A percentile compares a stretch with the other conserved stretches of the same genome.
Conservation (phyloP, 2,329 filamentous ascomycete genomes). For the Xylaria sp. region DNA sequence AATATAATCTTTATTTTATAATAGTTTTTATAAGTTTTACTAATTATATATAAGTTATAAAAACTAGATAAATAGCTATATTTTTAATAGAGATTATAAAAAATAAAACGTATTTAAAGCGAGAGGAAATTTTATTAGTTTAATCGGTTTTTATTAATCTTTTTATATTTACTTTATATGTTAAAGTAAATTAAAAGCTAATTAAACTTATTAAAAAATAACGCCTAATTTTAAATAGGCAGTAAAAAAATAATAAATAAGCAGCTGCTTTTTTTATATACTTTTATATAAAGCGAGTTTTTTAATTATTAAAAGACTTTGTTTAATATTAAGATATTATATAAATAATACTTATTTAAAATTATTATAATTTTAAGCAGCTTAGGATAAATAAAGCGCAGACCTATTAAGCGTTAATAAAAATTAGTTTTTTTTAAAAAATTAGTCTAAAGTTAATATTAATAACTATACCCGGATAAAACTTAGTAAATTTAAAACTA, state of each 20-base stretch:
- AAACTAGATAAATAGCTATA: not conserved
- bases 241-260: not conserved
- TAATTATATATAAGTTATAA: not conserved
- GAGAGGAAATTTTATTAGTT: not conserved
- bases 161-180: too few species aligned
- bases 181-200: not conserved
- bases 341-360: not conserved
- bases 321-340: not conserved
- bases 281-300: not conserved
- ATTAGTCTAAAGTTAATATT: not conserved
- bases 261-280: not conserved
- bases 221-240: not conserved
- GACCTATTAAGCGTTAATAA: not conserved
- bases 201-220: not conserved
- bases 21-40: not conserved
- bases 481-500: not conserved
- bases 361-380: too few species aligned
- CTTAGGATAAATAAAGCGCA: not conserved
- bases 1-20: not conserved
- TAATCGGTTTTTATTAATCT: too few species aligned
- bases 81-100: not conserved
- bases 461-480: too few species aligned
- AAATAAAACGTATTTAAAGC: not conserved
- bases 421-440: not conserved
- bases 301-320: not conserved